A percentile compares a stretch with the other conserved stretches of the same genome.
Conservation (phyloP, 2,329 filamentous ascomycete genomes). For the Colletotrichum eleusines region DNA sequence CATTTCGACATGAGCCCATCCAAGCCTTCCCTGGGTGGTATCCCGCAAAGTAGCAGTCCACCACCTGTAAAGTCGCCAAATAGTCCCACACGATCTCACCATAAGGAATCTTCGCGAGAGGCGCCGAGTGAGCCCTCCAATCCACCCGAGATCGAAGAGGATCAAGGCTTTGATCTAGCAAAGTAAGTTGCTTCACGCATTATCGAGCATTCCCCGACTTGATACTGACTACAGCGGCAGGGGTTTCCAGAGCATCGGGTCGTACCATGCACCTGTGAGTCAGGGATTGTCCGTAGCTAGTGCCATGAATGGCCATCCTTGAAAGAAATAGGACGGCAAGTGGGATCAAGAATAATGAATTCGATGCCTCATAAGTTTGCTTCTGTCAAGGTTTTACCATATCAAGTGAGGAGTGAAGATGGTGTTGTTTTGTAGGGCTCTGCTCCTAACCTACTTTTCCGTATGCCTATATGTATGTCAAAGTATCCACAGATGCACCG, state of each 20-base stretch:
- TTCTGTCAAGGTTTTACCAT: not conserved
- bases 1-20: constrained; percentile 71
- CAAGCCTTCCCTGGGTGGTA: constrained; percentile 55
- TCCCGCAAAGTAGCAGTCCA: constrained; percentile 71
- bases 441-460: constrained; percentile 18
- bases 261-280: constrained; percentile 69
- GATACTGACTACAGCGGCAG: constrained; percentile 53
- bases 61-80: constrained; percentile 65
- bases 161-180: constrained; percentile 69
- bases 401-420: constrained; percentile 32
- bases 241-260: constrained; percentile 74
- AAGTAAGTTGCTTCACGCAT: constrained; percentile 58
- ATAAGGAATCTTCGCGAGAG: constrained; percentile 42
- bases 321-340: not conserved
- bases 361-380: not conserved
- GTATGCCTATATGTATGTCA: constrained; percentile 13
- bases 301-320: constrained; percentile 51
- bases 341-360: constrained; percentile 7
- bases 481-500: constrained; percentile 25
- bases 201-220: not conserved
- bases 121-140: constrained; percentile 43
- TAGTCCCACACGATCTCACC: constrained; percentile 58
- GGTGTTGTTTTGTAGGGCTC: constrained; percentile 27
- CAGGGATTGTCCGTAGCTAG: constrained; percentile 59
- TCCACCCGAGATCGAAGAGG: constrained; percentile 57